Evolutionary conservation across 139 green algal species (phyloP), one percentile per base, ranked within the genome.

Genomic region (Haematococcus lacustris): DNA sequence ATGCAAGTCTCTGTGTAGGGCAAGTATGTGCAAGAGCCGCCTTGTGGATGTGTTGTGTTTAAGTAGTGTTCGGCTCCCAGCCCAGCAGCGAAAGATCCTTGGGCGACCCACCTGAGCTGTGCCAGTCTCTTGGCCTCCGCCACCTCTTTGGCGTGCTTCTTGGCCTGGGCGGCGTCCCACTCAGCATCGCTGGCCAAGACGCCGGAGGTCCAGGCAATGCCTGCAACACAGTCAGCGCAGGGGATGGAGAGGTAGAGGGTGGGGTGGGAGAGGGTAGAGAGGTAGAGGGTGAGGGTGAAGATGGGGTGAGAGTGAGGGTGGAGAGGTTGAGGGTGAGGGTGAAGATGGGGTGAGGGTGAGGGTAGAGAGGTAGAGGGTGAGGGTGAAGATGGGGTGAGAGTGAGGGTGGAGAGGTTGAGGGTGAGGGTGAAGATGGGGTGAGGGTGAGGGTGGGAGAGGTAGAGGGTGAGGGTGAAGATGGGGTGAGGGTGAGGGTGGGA

Each of bases 161-260:
- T 43, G 47, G 63, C 63, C 33, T 77, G 3, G 26, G 71, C 78
- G 1, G 66, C 70, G 0, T 33, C 43, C 38, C 51, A 41, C 68
- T 90, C 69, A 1, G 25, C 66, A 1, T 50, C 53, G 3, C 34
- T 83, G 67, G 78, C 77, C 34, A 86, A 34, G 0, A 77, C 61
- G 17, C 86, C 86, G 2, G 86, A 86, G 3, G 78, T 79, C 86
- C 86, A 91, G 17, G 62, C n/a, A 6, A 84, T 73, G 35, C 62
- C 84, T 81, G 77, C 64, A 71, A 40, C n/a, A n/a, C n/a, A n/a
- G n/a, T n/a, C n/a, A n/a, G n/a, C n/a, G n/a, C n/a, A n/a, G n/a
- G n/a, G n/a, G n/a, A n/a, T n/a, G n/a, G n/a, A n/a, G 23, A 64
- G 9, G 53, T 64, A 35, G 53, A 30, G n/a, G n/a, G n/a, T n/a